Percentiles rank a stretch among this genome's conserved stretches.
phyloP scores from a whole-genome alignment of 371 early-diverging fungal genomes.

The Mucor sp. region DNA sequence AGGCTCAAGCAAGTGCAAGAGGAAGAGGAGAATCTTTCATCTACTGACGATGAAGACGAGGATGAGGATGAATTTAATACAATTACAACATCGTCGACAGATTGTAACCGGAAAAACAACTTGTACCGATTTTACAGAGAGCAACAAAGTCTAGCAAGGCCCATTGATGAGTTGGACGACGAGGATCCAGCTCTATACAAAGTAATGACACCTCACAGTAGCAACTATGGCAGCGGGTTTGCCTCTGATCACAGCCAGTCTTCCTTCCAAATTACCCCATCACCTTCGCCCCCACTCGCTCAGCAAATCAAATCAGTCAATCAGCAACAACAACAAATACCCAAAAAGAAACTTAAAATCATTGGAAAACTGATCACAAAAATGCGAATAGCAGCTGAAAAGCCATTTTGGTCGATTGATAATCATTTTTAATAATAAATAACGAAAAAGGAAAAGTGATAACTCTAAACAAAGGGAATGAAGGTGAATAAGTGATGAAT shows the following conservation, averaged over 20 bases:
- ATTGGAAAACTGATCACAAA: slow-evolving; percentile 8
- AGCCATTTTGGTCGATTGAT: slow-evolving; percentile 25
- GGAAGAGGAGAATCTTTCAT: not conserved
- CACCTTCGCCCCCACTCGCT: not conserved
- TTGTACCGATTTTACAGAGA: slow-evolving; percentile 14
- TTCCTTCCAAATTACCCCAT: not conserved
- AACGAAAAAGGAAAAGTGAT: not conserved
- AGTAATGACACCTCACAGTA: not conserved
- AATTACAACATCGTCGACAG: slow-evolving; percentile 14
- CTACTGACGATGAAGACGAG: not conserved
- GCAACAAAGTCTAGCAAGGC: not conserved
- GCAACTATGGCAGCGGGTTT: not conserved
- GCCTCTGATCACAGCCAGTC: not conserved
- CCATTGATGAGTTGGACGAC: slow-evolving; percentile 4
- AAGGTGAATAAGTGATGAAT: not conserved
- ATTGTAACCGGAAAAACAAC: slow-evolving; percentile 9
- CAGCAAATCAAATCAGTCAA: not conserved
- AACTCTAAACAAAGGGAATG: not conserved
- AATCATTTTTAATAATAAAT: slow-evolving; percentile 10
- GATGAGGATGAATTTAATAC: not conserved
- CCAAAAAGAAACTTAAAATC: not conserved
- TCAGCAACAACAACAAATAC: not conserved
- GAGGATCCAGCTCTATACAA: not conserved
- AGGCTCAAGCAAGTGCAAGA: not conserved
- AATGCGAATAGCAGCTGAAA: slow-evolving; percentile 24